Conservation (phyloP, 2,329 filamentous ascomycete species). For the Exophiala aquamarina region DNA sequence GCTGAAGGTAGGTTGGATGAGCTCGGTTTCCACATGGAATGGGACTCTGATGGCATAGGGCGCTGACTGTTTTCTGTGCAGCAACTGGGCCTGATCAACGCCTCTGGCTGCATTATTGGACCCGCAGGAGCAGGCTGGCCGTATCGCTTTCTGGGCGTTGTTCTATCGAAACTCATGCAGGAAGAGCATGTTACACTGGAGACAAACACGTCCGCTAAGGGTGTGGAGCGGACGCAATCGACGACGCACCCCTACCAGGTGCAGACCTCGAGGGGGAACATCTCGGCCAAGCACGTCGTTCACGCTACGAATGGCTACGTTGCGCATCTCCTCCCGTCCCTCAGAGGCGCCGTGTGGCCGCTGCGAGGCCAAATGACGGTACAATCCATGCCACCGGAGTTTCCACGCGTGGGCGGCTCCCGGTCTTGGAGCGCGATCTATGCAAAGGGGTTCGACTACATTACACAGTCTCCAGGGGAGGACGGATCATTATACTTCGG, state of each 20-base stretch:
- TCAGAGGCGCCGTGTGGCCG: conserved; percentile 40
- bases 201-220: conserved; percentile 23
- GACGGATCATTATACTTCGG: conserved; percentile 17
- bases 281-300: conserved; percentile 38
- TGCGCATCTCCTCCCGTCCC: conserved; percentile 41
- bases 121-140: conserved; percentile 38
- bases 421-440: conserved; percentile 22
- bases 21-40: too few relatives aligned
- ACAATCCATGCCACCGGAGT: conserved; percentile 32
- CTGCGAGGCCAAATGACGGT: conserved; percentile 46
- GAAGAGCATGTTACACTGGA: conserved; percentile 24
- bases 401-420: conserved; percentile 29
- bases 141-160: conserved; percentile 36
- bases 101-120: conserved; percentile 18
- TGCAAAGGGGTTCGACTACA: conserved; percentile 24
- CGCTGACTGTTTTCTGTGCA: not conserved
- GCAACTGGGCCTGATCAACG: conserved; percentile 10
- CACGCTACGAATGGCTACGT: conserved; percentile 46
- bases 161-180: conserved; percentile 21
- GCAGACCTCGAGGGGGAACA: conserved; percentile 37
- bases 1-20: too few relatives aligned
- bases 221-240: conserved; percentile 12
- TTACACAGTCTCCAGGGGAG: conserved; percentile 25
- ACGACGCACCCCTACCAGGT: conserved; percentile 31
- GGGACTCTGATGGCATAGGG: not conserved